phyloP scores from a whole-genome alignment of 2,329 filamentous ascomycete genomes.

The Venturia nashicola region DNA sequence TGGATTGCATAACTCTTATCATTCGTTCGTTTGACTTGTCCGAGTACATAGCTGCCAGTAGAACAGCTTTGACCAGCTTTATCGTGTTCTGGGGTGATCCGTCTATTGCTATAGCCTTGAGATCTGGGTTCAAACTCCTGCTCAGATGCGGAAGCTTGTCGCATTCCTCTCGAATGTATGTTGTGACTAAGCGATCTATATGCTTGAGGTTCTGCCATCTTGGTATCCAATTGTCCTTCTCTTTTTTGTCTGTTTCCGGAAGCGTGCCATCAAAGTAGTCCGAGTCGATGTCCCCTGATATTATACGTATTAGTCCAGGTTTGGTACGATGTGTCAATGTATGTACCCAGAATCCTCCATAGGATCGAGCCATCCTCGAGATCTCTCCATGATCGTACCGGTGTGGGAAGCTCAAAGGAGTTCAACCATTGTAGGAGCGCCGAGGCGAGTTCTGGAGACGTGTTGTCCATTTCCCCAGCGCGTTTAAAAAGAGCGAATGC shows the following conservation, averaged over 20 bases:
- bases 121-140: constrained; percentile 30
- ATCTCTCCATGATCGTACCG: constrained; percentile 27
- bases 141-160: constrained; percentile 26
- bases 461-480: constrained; percentile 8
- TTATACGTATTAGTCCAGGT: constrained; percentile 12
- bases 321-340: too few relatives aligned
- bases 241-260: constrained; percentile 30
- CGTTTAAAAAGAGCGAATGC: neutral
- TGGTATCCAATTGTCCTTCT: constrained; percentile 37
- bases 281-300: constrained; percentile 33
- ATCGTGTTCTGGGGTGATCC: constrained; percentile 24
- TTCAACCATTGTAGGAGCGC: constrained; percentile 18
- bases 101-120: constrained; percentile 36
- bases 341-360: constrained; percentile 21
- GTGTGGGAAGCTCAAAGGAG: constrained; percentile 28
- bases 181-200: constrained; percentile 34
- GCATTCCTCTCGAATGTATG: constrained; percentile 36
- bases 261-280: constrained; percentile 36
- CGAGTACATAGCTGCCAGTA: constrained; percentile 35
- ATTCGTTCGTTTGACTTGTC: constrained; percentile 36
- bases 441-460: constrained; percentile 6
- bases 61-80: constrained; percentile 34
- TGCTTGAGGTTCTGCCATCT: constrained; percentile 42
- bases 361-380: constrained; percentile 35
- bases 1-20: constrained; percentile 26